A percentile compares a stretch with the other conserved stretches of the same genome.
These are phyloP conservation scores for Trifolium pratense DNA, from an alignment of 306 rosid genomes.

Conservation along the genomic window DNA sequence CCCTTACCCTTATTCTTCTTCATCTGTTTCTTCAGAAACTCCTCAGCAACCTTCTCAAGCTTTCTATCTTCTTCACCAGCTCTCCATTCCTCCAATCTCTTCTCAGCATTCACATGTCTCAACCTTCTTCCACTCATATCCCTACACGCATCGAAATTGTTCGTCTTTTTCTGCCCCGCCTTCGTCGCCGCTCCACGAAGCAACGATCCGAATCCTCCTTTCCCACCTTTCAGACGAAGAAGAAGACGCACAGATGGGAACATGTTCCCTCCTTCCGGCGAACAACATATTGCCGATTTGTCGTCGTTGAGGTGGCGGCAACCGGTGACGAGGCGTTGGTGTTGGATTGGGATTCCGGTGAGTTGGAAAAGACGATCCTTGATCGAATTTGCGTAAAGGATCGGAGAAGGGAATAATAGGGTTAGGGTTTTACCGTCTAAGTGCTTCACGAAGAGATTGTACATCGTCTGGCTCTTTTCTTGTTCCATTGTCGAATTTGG, in stretches of 20 bases:
- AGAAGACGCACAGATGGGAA: slow-evolving; percentile 75
- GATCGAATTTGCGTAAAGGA: slow-evolving; percentile 47
- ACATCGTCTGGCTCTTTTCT: slow-evolving; percentile 36
- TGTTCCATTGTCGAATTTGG: slow-evolving; percentile 52
- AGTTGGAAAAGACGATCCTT: slow-evolving; percentile 63
- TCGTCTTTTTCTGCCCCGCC: slow-evolving; percentile 97
- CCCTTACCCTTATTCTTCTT: slow-evolving; percentile 88
- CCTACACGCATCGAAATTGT: slow-evolving; percentile 92
- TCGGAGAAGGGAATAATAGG: slow-evolving; percentile 65
- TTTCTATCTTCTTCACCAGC: slow-evolving; percentile 74
- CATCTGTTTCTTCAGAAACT: slow-evolving; percentile 70
- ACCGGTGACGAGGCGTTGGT: slow-evolving; percentile 80
- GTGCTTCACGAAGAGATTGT: slow-evolving; percentile 80
- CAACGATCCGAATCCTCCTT: slow-evolving; percentile 96
- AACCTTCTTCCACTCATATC: slow-evolving; percentile 97
- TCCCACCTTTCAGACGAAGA: slow-evolving; percentile 79
- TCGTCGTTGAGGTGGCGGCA: slow-evolving; percentile 55
- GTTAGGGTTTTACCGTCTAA: slow-evolving; percentile 82
- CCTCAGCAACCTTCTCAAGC: slow-evolving; percentile 81
- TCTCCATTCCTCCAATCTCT: slow-evolving; percentile 90
- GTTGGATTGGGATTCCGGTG: slow-evolving; percentile 71
- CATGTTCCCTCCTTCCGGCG: slow-evolving; percentile 38
- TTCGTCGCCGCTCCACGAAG: slow-evolving; percentile 93
- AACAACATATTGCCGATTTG: slow-evolving; percentile 53
- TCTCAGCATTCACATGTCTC: slow-evolving; percentile 97